Conservation (phyloP, 73 alveolate genomes). For the Tetrahymena malaccensis region DNA sequence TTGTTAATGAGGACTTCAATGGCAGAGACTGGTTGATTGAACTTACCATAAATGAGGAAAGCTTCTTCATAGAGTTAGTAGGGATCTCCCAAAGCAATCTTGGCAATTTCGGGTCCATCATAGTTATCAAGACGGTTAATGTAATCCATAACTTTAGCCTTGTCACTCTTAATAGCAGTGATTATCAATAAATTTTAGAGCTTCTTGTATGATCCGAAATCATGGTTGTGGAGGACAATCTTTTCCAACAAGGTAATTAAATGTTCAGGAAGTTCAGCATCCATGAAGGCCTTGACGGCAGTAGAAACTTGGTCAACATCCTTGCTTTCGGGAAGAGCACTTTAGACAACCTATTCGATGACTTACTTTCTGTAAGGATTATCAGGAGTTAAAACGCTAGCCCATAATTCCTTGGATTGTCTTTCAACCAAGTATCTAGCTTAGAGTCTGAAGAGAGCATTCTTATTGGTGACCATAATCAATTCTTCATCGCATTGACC, state of each 20-base stretch:
- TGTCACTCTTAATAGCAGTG: constrained; percentile 98
- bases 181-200: constrained; percentile 93
- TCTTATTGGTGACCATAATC: constrained; percentile 95
- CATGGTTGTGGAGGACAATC: constrained; percentile 98
- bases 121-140: constrained; percentile 98
- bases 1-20: constrained; percentile 81
- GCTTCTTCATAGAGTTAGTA: constrained; percentile 92
- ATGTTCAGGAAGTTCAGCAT: constrained; percentile 97
- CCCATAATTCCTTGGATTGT: constrained; percentile 97
- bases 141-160: constrained; percentile 94
- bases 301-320: constrained; percentile 97
- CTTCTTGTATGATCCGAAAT: constrained; percentile 87
- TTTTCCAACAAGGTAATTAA: constrained; percentile 97
- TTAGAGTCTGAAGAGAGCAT: constrained; percentile 97
- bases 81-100: constrained; percentile 78
- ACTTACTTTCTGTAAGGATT: constrained; percentile 95
- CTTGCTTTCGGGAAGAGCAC: constrained; percentile 95
- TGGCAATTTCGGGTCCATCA: constrained; percentile 97
- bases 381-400: constrained; percentile 85
- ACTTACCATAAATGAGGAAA: constrained; percentile 76
- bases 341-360: constrained; percentile 96
- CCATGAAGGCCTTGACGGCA: constrained; percentile 95
- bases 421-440: constrained; percentile 98
- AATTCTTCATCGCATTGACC: constrained; percentile 99
- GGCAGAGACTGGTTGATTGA: constrained; percentile 73